Evolutionary conservation across 78 protist species (phyloP), one percentile per base, ranked within the genome.

Genomic region (Dictyostelium brefeldianum): DNA sequence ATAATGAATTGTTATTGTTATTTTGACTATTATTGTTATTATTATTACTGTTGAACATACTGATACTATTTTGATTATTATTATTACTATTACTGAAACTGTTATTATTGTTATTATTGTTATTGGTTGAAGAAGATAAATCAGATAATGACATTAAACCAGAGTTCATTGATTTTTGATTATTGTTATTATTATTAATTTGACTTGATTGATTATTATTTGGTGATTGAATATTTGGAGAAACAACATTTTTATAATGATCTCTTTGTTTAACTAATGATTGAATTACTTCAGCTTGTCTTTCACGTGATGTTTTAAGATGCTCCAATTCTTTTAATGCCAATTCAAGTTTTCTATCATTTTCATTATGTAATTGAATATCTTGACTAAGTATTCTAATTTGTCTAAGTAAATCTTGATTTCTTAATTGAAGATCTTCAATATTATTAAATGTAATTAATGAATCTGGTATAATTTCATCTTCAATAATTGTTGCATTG

Each of bases 381-480:
- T 75, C 59, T 20, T 87, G 75, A 43, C 25, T 1, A 51, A 87
- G 81, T 12, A n/a, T 29, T 74, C 93, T 74, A 46, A 77, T 62
- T 36, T 77, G 69, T 74, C 79, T 74, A 2, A 87, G 29, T 1
- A 87, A 31, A 17, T 75, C 93, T 77, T 77, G 83, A 51, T 87
- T 87, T 77, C 79, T 87, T 10, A 77, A 20, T 56, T 87, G 93
- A 27, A 87, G 53, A 5, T 87, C 93, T 47, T 87, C 93, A 50
- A 87, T 87, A 14, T 77, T 87, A 29, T 53, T 25, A 64, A 77
- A 87, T 1, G 93, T 87, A 7, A 87, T 51, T 5, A 87, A 62
- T 18, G 84, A 77, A 36, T 87, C 93, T 50, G 93, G 93, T 15
- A 87, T 74, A 20, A 87, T 87, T 77, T 78, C 67, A 50, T 87